Evolutionary conservation across 2,329 filamentous ascomycete genomes (phyloP).

Genomic region (Trichoderma sp.): DNA sequence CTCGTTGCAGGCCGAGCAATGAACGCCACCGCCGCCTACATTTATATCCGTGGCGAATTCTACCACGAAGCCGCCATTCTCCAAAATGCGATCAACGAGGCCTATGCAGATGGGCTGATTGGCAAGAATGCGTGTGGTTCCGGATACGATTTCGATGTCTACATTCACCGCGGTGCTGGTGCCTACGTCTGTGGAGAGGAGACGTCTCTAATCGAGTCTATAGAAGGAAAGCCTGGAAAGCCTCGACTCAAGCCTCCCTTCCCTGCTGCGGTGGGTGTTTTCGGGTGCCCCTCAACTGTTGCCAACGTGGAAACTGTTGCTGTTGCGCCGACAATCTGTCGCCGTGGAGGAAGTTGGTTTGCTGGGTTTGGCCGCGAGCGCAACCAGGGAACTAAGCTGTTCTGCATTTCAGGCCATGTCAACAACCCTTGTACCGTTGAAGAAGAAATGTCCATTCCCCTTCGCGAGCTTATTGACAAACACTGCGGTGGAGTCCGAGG

Average conservation of each 20-base stretch:
- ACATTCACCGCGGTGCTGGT: constrained; percentile 92
- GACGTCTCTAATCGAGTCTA: constrained; percentile 95
- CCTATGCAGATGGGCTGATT: constrained; percentile 90
- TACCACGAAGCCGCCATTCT: constrained; percentile 92
- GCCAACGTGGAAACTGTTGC: constrained; percentile 98
- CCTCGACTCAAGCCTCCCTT: constrained; percentile 98
- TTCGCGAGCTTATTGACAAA: constrained; percentile 94
- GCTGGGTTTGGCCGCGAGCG: constrained; percentile 91
- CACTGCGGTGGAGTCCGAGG: constrained; percentile 96
- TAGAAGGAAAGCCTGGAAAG: constrained; percentile 98
- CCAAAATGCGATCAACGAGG: constrained; percentile 95
- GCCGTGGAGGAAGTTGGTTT: constrained; percentile 92
- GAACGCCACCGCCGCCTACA: constrained; percentile 98
- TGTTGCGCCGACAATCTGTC: constrained; percentile 92
- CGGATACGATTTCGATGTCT: constrained; percentile 98
- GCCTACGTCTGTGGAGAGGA: constrained; percentile 99
- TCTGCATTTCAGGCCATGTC: constrained; percentile 97
- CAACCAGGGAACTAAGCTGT: constrained; percentile 96
- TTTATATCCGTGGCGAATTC: constrained; percentile 99
- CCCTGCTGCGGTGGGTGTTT: constrained; percentile 94
- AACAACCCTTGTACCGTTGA: constrained; percentile 98
- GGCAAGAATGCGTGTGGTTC: constrained; percentile 98
- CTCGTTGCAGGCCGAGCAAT: constrained; percentile 94
- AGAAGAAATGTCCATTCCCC: constrained; percentile 98
- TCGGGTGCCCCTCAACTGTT: constrained; percentile 96